Evolutionary conservation across 169 alveolate genomes (phyloP).

Genomic region (Sarcocystis neurona): DNA sequence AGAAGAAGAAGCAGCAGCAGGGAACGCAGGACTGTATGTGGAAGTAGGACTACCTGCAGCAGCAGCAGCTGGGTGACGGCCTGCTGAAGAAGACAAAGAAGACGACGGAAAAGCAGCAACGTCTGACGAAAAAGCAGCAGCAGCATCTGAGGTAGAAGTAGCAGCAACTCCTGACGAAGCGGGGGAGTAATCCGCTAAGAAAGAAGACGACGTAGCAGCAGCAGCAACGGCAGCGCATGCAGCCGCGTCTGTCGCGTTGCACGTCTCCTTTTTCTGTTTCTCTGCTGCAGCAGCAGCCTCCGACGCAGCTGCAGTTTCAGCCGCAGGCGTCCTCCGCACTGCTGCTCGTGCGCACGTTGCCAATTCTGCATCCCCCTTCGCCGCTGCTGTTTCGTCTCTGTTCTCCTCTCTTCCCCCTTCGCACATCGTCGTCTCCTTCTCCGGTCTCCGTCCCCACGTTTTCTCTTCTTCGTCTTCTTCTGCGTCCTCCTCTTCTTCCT

Average conservation of each 20-base stretch:
- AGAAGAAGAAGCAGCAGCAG: background rate
- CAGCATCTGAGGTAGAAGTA: no score
- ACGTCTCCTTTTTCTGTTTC: background rate
- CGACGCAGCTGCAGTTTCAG: background rate
- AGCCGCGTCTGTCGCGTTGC: no score
- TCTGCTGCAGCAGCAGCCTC: background rate
- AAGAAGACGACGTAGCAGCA: no score
- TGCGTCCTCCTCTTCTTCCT: no score
- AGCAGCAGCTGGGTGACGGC: background rate
- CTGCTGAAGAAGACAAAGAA: background rate
- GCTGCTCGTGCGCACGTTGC: conserved; percentile 32
- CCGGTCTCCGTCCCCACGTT: no score
- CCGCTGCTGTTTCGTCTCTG: background rate
- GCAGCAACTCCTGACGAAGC: no score
- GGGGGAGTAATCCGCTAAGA: no score
- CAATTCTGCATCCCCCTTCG: conserved; percentile 1
- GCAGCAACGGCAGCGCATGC: conserved; percentile 13
- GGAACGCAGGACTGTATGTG: no score
- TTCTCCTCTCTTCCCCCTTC: no score
- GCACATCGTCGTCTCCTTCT: no score
- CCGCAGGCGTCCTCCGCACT: background rate
- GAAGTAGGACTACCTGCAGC: background rate
- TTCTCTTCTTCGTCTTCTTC: no score
- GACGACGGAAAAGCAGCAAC: background rate
- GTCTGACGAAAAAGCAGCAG: no score